These are phyloP conservation scores for Globisporangium iwayamae DNA, from an alignment of 352 stramenopile species.

Conservation along the genomic window DNA sequence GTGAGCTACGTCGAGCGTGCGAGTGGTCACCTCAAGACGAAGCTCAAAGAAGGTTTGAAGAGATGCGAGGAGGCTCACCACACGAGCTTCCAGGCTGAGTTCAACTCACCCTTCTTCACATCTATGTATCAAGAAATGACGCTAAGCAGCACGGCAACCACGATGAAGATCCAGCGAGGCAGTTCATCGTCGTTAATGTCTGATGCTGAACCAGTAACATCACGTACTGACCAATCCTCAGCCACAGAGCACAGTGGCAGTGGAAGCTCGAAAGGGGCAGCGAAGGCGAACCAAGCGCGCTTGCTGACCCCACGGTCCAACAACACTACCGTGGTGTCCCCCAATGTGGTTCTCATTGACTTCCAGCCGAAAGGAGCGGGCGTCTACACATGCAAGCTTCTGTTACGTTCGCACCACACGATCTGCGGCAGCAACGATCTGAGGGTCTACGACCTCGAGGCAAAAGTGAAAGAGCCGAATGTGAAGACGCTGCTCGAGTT, in stretches of 20 bases:
- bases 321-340: slow-evolving; percentile 18
- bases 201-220: background rate
- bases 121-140: slow-evolving; percentile 53
- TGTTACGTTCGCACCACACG: slow-evolving; percentile 56
- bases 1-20: slow-evolving; percentile 59
- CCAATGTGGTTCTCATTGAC: slow-evolving; percentile 59
- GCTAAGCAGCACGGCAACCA: slow-evolving; percentile 20
- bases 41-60: slow-evolving; percentile 76
- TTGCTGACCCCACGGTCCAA: slow-evolving; percentile 43
- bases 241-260: background rate
- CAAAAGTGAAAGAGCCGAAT: slow-evolving; percentile 82
- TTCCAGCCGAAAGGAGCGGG: slow-evolving; percentile 75
- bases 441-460: slow-evolving; percentile 80
- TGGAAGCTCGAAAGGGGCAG: slow-evolving; percentile 17
- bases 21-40: slow-evolving; percentile 61
- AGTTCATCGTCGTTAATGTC: slow-evolving; percentile 6
- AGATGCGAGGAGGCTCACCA: slow-evolving; percentile 75
- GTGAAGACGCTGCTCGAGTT: slow-evolving; percentile 89
- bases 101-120: slow-evolving; percentile 89
- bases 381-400: slow-evolving; percentile 65
- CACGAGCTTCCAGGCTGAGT: slow-evolving; percentile 57
- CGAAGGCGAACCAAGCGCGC: slow-evolving; percentile 47
- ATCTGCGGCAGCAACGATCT: slow-evolving; percentile 68
- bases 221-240: slow-evolving; percentile 11
- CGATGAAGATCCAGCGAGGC: slow-evolving; percentile 3